A percentile compares a stretch with the other conserved stretches of the same genome.
These are phyloP conservation scores for Talaromyces proteolyticus DNA, from an alignment of 495 filamentous ascomycete species.

Conservation along the genomic window DNA sequence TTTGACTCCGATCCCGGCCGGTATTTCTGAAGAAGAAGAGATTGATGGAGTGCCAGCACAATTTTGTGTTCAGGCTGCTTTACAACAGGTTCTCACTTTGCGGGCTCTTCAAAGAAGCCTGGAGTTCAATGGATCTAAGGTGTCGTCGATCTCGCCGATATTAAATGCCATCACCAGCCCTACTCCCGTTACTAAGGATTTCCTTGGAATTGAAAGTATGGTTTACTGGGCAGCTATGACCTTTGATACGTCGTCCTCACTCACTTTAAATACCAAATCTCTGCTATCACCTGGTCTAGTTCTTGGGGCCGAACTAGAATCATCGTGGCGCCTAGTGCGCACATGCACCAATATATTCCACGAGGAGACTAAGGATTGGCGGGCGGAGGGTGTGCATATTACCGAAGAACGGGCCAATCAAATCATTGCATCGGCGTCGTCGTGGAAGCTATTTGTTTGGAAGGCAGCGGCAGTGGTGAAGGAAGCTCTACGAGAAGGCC, in stretches of 20 bases:
- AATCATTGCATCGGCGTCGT: conserved; percentile 12
- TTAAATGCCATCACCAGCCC: conserved; percentile 6
- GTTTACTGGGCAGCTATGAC: conserved; percentile 16
- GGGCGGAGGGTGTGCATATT: conserved; percentile 9
- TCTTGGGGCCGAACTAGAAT: conserved; percentile 9
- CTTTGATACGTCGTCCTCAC: conserved; percentile 14
- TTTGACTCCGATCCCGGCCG: conserved; percentile 12
- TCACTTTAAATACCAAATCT: conserved; percentile 14
- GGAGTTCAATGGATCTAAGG: conserved; percentile 16
- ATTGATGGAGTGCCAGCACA: conserved; percentile 12
- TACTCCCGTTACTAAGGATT: conserved; percentile 10
- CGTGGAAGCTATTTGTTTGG: conserved; percentile 13
- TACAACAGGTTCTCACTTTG: conserved; percentile 13
- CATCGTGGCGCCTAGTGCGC: conserved; percentile 11
- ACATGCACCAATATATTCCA: conserved; percentile 15
- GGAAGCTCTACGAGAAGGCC: conserved; percentile 14
- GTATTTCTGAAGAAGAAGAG: conserved; percentile 14
- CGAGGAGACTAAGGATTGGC: conserved; percentile 12
- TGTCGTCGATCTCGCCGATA: conserved; percentile 8
- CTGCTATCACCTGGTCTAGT: conserved; percentile 10
- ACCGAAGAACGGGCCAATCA: conserved; percentile 15
- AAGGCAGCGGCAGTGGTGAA: conserved; percentile 13
- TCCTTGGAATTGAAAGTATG: conserved; percentile 14
- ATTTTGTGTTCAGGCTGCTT: conserved; percentile 13
- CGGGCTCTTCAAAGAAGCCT: conserved; percentile 13